phyloP scores from a whole-genome alignment of 805 yeast species.

The Metschnikowia baotianmanensis region DNA sequence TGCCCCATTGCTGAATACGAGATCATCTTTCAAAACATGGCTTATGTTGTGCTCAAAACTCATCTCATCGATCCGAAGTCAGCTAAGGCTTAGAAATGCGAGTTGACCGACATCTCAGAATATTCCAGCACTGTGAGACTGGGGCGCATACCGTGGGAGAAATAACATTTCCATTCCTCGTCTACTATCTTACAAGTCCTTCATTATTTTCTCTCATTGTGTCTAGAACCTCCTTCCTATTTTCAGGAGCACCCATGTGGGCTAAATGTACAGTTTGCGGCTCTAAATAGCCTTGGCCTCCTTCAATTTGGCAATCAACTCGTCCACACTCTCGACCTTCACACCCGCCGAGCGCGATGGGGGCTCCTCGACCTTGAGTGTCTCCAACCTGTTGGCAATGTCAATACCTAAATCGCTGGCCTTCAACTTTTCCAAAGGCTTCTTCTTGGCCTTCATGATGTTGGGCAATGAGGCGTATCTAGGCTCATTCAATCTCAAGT shows the following conservation, averaged over 20 bases:
- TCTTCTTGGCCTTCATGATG: conserved; percentile 97
- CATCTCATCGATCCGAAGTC: too few relatives aligned
- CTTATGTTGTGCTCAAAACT: too few relatives aligned
- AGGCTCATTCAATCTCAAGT: conserved; percentile 90
- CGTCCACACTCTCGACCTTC: conserved; percentile 79
- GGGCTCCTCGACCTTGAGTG: conserved; percentile 80
- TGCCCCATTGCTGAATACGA: too few relatives aligned
- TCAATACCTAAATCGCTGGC: conserved; percentile 69
- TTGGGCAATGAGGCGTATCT: conserved; percentile 95
- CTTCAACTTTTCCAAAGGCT: conserved; percentile 72
- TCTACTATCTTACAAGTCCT: background rate
- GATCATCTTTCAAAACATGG: too few relatives aligned
- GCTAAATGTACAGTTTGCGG: conserved; percentile 2
- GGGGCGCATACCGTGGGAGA: too few relatives aligned
- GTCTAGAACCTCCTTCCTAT: background rate
- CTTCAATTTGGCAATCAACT: conserved; percentile 73
- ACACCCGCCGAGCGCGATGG: conserved; percentile 78
- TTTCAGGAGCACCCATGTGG: background rate
- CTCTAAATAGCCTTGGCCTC: conserved; percentile 64
- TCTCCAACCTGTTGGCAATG: conserved; percentile 59
- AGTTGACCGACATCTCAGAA: too few relatives aligned
- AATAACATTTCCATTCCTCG: too few relatives aligned
- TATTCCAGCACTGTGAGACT: too few relatives aligned
- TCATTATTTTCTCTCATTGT: background rate
- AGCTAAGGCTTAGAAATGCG: too few relatives aligned